Evolutionary conservation across 768 basidiomycete species (phyloP), one percentile per base, ranked within the genome.

Genomic region (Phlebiopsis flavidoalba): DNA sequence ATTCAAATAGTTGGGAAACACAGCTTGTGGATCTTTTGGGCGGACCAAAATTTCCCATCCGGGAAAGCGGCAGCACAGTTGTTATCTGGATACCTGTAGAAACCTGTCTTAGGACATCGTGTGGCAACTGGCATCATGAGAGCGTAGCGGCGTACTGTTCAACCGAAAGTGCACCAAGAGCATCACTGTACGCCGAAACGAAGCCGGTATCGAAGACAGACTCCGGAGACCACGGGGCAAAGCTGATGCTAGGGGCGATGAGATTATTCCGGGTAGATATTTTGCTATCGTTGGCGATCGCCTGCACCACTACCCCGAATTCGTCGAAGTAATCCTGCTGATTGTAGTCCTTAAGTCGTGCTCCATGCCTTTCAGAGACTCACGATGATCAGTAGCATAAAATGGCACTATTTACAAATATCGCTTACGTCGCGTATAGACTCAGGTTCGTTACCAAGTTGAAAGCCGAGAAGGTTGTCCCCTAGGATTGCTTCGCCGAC

Each of bases 391-490:
- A 31, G 6, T 31, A 31, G n/a, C 10, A 43, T 12, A 43, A 43
- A 12, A 43, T 2, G 3, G 12, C 11, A 33, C n/a, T 8, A 37
- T 6, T 35, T 46, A 15, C 22, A 11, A 17, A 10, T 2, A 6
- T 31, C 10, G 47, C 78, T 61, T 83, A 85, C 47, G 82, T 12
- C 75, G 82, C 72, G 59, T 73, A 80, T 60, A 79, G 69, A 68
- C n/a, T 81, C 79, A 12, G 78, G 78, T 62, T 91, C 89, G 71
- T 93, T 91, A 4, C 79, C 81, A 14, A 80, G 68, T 61, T 80
- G 80, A 37, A 81, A 64, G 7, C 80, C 82, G 15, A 78, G 62
- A 31, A 83, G 69, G 59, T 74, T 71, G 36, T 70, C 66, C 12
- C 80, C 79, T 5, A 83, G 69, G 43, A 80, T 75, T 33, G 68